Evolutionary conservation across 371 early-diverging fungal species (phyloP), one percentile per base, ranked within the genome.

Genomic region (Basidiobolus heterosporus): DNA sequence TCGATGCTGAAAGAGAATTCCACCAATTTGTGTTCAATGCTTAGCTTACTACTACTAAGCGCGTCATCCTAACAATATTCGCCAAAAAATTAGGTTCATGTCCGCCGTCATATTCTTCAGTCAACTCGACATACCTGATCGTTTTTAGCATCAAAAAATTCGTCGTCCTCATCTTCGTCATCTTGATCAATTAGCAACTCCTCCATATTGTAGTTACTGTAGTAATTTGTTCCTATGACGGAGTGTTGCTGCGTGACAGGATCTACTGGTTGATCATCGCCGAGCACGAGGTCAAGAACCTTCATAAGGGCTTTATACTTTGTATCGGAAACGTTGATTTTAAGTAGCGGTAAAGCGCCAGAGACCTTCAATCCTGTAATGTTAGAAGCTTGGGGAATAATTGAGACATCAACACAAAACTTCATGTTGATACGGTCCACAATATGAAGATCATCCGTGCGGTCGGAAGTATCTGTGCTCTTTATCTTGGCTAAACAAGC

Each of bases 281-380:
- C 30, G 30, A 30, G 51, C 41, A 71, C 61, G 53, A 66, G 51
- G 54, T 92, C 75, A 50, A 80, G 69, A 35, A 89, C 70, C 11
- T 70, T 68, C 93, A 92, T 93, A 9, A 93, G 63, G 0, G 81
- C 76, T 50, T 82, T 82, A 71, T 96, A 94, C 61, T 95, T 95
- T 20, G 77, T 74, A 52, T 95, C 91, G 0, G 95, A 92, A 44
- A 97, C 75, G 56, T 88, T 91, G 50, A 94, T 67, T 46, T 88
- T 77, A 5, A 97, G 61, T 18, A 85, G 56, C 0, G 95, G 93
- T 44, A 97, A 60, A 15, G 81, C 74, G 17, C 92, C 95, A 15
- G 82, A 73, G 1, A 97, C 60, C 39, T 74, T 73, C 48, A 88
- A 71, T 47, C 75, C 72, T 23, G 91, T 68, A 51, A 89, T 60